Evolutionary conservation across 78 protist species (phyloP).

Genomic region (Polysphondylium violaceum): DNA sequence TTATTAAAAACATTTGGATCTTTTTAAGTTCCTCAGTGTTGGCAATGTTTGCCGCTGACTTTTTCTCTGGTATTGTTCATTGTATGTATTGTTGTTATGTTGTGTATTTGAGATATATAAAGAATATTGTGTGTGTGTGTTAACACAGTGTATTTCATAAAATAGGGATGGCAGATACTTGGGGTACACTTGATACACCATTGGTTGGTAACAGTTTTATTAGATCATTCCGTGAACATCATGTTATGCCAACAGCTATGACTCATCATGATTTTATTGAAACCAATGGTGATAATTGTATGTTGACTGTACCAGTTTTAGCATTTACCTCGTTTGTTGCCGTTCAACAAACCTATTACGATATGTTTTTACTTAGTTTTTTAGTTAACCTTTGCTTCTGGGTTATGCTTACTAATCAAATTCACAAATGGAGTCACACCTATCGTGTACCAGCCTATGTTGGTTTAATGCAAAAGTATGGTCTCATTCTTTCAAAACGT

Average conservation of each 20-base stretch:
- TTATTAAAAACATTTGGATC: conserved; percentile 61
- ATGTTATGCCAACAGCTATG: conserved; percentile 83
- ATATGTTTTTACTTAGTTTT: conserved; percentile 51
- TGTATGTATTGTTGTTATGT: conserved; percentile 8
- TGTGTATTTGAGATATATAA: not conserved
- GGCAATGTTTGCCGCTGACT: conserved; percentile 76
- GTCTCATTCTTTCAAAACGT: conserved; percentile 80
- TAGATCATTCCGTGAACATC: conserved; percentile 92
- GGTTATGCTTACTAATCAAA: conserved; percentile 85
- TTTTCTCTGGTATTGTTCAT: conserved; percentile 79
- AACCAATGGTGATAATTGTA: conserved; percentile 90
- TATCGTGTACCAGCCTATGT: conserved; percentile 41
- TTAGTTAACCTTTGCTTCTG: conserved; percentile 62
- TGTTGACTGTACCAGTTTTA: conserved; percentile 70
- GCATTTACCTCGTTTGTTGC: conserved; percentile 15
- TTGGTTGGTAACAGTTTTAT: conserved; percentile 85
- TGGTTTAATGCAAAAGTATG: conserved; percentile 36
- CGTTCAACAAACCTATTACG: not conserved
- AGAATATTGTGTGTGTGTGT: too few relatives aligned
- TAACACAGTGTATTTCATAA: not conserved
- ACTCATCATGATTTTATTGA: conserved; percentile 85
- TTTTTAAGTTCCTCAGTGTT: conserved; percentile 45
- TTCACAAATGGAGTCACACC: conserved; percentile 89
- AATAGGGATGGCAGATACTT: conserved; percentile 90
- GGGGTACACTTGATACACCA: conserved; percentile 90